Conservation (phyloP, 2,329 filamentous ascomycete genomes). For the Fusarium lyarnte region DNA sequence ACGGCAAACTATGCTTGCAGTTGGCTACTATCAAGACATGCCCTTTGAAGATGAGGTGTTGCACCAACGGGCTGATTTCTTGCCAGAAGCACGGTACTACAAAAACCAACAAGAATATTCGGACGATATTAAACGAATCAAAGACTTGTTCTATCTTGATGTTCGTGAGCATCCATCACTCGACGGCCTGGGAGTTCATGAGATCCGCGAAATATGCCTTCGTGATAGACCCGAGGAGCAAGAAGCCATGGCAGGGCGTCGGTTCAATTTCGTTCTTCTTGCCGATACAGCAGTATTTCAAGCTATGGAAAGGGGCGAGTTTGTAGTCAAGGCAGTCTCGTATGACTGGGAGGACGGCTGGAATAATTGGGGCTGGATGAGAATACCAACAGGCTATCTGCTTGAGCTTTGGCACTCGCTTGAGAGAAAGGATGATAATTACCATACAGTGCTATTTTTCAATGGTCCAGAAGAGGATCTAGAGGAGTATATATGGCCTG, state of each 20-base stretch:
- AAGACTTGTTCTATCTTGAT: neutral
- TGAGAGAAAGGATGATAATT: neutral
- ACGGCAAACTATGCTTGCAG: neutral
- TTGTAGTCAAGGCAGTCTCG: neutral
- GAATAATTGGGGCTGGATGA: conserved; percentile 13
- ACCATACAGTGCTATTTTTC: neutral
- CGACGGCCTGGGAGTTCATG: neutral
- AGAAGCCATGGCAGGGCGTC: neutral
- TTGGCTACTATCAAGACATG: neutral
- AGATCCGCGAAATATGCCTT: neutral
- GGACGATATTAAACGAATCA: neutral
- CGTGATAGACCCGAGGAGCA: neutral
- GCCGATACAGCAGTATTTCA: neutral
- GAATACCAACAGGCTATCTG: conserved; percentile 4
- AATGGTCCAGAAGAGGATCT: conserved; percentile 5
- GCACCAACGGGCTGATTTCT: neutral
- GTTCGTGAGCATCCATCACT: neutral
- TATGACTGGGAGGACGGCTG: neutral
- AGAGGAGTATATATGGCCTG: neutral
- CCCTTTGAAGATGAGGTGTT: neutral
- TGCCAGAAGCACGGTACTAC: neutral
- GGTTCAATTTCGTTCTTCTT: neutral
- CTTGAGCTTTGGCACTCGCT: conserved; percentile 15
- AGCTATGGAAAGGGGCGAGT: neutral
- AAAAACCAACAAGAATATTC: neutral